A percentile compares a stretch with the other conserved stretches of the same genome.
Evolutionary conservation across 495 filamentous ascomycete species (phyloP).

Genomic region (Xylaria sp.): DNA sequence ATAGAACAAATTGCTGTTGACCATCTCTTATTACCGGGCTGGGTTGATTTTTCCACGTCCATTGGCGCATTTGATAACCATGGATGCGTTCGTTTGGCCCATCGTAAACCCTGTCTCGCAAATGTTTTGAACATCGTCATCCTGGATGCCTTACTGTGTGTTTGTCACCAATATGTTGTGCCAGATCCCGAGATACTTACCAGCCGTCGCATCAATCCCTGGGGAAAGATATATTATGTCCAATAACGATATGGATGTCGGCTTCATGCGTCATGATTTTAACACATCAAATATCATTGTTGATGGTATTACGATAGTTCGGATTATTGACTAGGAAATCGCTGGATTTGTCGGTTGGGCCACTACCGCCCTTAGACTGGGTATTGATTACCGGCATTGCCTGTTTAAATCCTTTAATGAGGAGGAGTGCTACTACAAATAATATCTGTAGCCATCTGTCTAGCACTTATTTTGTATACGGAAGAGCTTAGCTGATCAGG

Average conservation of each 20-base stretch:
- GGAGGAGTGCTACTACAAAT: background rate
- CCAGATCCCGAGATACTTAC: slow-evolving; percentile 46
- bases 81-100: too few species aligned
- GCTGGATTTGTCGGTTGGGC: slow-evolving; percentile 56
- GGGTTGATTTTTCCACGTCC: too few species aligned
- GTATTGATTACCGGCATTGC: background rate
- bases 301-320: slow-evolving; percentile 50
- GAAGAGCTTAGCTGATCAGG: background rate
- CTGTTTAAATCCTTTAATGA: background rate
- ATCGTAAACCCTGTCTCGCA: too few species aligned
- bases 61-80: too few species aligned
- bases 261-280: slow-evolving; percentile 56
- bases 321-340: slow-evolving; percentile 57
- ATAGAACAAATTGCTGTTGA: too few species aligned
- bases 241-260: slow-evolving; percentile 42
- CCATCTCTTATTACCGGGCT: too few species aligned
- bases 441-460: background rate
- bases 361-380: slow-evolving; percentile 32
- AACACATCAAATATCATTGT: slow-evolving; percentile 52
- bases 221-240: slow-evolving; percentile 42
- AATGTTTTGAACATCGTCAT: too few species aligned
- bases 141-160: too few species aligned
- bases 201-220: slow-evolving; percentile 43
- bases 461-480: background rate
- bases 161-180: slow-evolving; percentile 44